Evolutionary conservation across 129 eudicot species (phyloP).

Genomic region (Calendula officinalis): DNA sequence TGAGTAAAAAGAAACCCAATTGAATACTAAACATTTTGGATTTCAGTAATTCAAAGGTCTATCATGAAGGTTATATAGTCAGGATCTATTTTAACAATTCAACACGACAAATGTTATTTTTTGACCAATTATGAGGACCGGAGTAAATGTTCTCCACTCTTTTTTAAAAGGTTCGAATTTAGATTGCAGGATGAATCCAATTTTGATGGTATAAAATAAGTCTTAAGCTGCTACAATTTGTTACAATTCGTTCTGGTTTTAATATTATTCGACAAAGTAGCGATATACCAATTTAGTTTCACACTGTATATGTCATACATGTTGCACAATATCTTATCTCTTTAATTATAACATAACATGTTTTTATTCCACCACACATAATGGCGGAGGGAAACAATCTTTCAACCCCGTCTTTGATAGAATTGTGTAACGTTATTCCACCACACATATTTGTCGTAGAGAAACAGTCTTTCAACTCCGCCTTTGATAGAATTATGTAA

Average conservation of each 20-base stretch:
- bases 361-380: too few species aligned
- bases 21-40: constrained; percentile 9
- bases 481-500: too few species aligned
- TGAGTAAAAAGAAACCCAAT: not conserved
- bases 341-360: too few species aligned
- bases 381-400: too few species aligned
- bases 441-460: too few species aligned
- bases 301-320: too few species aligned
- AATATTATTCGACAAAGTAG: too few species aligned
- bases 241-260: not conserved
- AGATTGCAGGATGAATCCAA: not conserved
- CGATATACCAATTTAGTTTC: too few species aligned
- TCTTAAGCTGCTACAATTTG: not conserved
- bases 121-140: constrained; percentile 23
- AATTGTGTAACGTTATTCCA: too few species aligned
- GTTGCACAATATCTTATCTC: too few species aligned
- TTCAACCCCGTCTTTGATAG: too few species aligned
- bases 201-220: not conserved
- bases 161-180: not conserved
- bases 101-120: not conserved
- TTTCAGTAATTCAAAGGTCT: constrained; percentile 1
- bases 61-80: not conserved
- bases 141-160: constrained; percentile 17
- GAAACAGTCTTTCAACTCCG: too few species aligned
- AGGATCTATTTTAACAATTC: constrained; percentile 3